Conservation (phyloP, 345 rosid genomes). For the Raphanus sativus region DNA sequence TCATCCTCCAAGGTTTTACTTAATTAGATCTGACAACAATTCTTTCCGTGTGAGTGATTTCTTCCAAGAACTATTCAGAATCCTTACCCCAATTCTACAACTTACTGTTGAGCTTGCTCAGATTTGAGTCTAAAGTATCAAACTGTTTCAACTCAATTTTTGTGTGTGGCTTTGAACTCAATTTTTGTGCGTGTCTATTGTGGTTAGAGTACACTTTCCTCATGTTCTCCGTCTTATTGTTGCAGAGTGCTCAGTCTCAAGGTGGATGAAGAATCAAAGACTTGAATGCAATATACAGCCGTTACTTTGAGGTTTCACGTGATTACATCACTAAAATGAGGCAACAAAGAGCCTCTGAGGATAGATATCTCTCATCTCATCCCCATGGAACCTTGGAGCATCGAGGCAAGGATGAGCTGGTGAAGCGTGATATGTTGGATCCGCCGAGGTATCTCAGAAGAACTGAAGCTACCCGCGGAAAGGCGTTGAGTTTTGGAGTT, state of each 20-base stretch:
- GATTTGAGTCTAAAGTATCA: constrained; percentile 2
- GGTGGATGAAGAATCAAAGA: constrained; percentile 23
- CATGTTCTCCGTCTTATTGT: neutral
- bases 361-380: constrained; percentile 28
- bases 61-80: constrained; percentile 1
- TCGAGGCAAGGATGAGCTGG: constrained; percentile 59
- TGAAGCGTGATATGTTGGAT: constrained; percentile 64
- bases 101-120: constrained; percentile 4
- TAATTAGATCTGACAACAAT: constrained; percentile 21
- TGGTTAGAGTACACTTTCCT: neutral
- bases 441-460: constrained; percentile 67
- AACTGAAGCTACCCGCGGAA: constrained; percentile 51
- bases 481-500: constrained; percentile 79
- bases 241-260: constrained; percentile 18
- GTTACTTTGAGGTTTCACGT: constrained; percentile 20
- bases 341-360: constrained; percentile 46
- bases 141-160: neutral
- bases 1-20: constrained; percentile 1
- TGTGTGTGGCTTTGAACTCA: neutral
- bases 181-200: neutral
- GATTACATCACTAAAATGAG: constrained; percentile 21
- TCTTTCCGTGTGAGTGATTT: constrained; percentile 8
- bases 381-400: constrained; percentile 26
- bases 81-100: neutral
- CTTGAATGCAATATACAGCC: constrained; percentile 8